Conservation (phyloP, 345 rosid genomes). For the Leavenworthia alabamica region DNA sequence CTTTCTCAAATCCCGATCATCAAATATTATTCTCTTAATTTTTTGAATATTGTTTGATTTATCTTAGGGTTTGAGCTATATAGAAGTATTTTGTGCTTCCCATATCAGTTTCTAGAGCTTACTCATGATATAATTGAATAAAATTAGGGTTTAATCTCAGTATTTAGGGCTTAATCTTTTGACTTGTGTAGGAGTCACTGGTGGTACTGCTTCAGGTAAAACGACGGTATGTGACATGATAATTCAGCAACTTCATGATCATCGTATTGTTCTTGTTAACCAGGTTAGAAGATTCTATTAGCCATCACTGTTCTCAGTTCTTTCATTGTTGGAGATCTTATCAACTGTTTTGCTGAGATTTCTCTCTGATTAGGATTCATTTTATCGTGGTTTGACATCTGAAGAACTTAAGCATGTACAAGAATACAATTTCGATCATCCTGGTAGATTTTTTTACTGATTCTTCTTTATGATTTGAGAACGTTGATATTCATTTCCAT, state of each 20-base stretch:
- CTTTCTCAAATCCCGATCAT: conserved; percentile 5
- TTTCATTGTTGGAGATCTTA: neutral
- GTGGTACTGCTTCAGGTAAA: conserved; percentile 99
- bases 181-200: conserved; percentile 95
- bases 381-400: conserved; percentile 86
- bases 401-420: conserved; percentile 71
- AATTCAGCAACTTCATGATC: too few relatives aligned
- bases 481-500: neutral
- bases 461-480: neutral
- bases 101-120: neutral
- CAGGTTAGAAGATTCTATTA: conserved; percentile 56
- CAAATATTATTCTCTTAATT: neutral
- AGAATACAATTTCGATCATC: conserved; percentile 98
- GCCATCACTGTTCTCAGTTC: neutral
- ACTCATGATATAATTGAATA: neutral
- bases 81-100: neutral
- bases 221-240: conserved; percentile 99
- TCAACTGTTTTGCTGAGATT: neutral
- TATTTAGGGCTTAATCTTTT: too few relatives aligned
- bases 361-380: conserved; percentile 58
- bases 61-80: conserved; percentile 15
- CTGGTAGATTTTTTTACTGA: conserved; percentile 42
- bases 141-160: neutral
- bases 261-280: conserved; percentile 86
- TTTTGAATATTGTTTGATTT: conserved; percentile 2